Evolutionary conservation across 495 filamentous ascomycete genomes (phyloP).

Genomic region (Saxophila tyrrhenica): DNA sequence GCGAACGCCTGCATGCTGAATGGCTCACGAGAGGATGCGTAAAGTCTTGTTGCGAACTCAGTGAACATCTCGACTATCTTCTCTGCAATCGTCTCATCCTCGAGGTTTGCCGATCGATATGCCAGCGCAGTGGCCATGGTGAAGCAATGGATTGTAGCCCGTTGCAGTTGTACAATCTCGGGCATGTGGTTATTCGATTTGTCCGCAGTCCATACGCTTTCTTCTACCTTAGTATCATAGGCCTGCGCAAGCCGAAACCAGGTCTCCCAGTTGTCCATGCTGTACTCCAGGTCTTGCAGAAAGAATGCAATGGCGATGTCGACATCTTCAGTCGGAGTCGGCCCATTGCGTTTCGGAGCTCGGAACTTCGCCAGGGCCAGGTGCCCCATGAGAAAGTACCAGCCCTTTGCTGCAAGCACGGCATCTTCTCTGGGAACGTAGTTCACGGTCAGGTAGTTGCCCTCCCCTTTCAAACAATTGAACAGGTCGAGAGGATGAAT

Average conservation of each 20-base stretch:
- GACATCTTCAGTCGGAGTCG: conserved; percentile 72
- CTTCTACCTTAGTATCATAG: conserved; percentile 84
- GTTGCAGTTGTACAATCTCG: conserved; percentile 65
- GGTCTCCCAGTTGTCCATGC: conserved; percentile 78
- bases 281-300: conserved; percentile 74
- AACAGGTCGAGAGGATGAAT: conserved; percentile 76
- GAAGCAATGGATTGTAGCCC: conserved; percentile 84
- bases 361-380: conserved; percentile 80
- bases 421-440: conserved; percentile 41
- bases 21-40: conserved; percentile 80
- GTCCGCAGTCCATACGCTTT: conserved; percentile 88
- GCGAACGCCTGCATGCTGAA: conserved; percentile 64
- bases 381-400: conserved; percentile 87
- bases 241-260: conserved; percentile 93
- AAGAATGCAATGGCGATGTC: conserved; percentile 74
- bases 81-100: conserved; percentile 44
- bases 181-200: conserved; percentile 77
- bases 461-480: conserved; percentile 62
- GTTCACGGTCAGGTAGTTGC: conserved; percentile 39
- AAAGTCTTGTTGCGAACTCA: conserved; percentile 82
- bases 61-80: conserved; percentile 74
- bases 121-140: conserved; percentile 75
- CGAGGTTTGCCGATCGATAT: conserved; percentile 48
- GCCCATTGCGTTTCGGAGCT: conserved; percentile 65
- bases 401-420: conserved; percentile 65